Evolutionary conservation across 2,329 filamentous ascomycete genomes (phyloP), one percentile per base, ranked within the genome.

Genomic region (Aspergillus sp.): DNA sequence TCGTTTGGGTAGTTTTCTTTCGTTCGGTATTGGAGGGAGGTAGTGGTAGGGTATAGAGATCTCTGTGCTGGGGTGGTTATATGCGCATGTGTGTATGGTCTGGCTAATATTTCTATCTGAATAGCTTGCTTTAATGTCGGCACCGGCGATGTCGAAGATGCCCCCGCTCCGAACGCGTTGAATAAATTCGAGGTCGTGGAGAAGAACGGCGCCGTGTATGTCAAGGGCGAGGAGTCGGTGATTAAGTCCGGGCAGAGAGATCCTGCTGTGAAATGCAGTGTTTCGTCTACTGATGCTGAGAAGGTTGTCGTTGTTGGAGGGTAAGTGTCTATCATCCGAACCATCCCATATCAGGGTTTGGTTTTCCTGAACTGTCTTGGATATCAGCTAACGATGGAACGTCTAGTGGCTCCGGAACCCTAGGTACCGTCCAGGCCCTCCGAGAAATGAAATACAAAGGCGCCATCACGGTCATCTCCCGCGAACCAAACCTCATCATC

Each of bases 131-230:
- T 97, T 80, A 95, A 92, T 63, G 87, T 91, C 63, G 84, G 85
- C 57, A 96, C 90, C 6, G 95, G 95, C 55, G 95, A 99, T 69
- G 90, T 98, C 60, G 95, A 99, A 78, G 92, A 98, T 72, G 93
- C 94, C 0, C 95, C 95, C 0, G 95, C 91, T 2, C 85, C 96
- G 26, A 92, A 98, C 70, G 84, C 90, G n/a, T 80, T 99, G 26
- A 85, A 90, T 50, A 88, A 89, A 54, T 99, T 96, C 79, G 87
- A 91, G 55, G 81, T 97, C 32, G 80, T 86, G 32, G 88, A 96
- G 74, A 92, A 89, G 71, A 87, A 95, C 67, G 92, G 91, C 32
- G 89, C 85, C 5, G 87, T 97, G 2, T 98, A 92, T 74, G 86
- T 99, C 64, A 88, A 88, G 46, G 92, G 89, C 24, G 90, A 94